Conservation (phyloP, 192 early-diverging fungal genomes). For the Linnemannia schmuckeri region DNA sequence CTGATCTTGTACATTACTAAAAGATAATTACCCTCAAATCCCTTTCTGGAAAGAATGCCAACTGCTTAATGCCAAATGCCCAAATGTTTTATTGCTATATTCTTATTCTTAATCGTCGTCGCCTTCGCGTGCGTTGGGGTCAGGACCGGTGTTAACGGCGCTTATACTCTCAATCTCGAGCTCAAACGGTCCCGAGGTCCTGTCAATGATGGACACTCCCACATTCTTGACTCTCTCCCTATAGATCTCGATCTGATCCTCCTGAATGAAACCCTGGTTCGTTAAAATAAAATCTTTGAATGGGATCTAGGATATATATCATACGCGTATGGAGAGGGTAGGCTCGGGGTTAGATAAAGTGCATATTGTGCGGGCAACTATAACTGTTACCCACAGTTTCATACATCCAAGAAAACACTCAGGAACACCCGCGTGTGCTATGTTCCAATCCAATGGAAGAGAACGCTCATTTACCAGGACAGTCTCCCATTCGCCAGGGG, state of each 20-base stretch:
- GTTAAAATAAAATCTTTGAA: slow-evolving; percentile 95
- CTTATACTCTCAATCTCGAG: slow-evolving; percentile 94
- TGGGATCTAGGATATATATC: slow-evolving; percentile 73
- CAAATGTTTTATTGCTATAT: background rate
- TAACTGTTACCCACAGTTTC: background rate
- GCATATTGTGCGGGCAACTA: background rate
- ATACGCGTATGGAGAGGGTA: background rate
- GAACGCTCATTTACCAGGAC: slow-evolving; percentile 70
- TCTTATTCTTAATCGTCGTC: slow-evolving; percentile 22
- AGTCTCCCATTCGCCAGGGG: slow-evolving; percentile 93
- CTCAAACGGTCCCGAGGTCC: slow-evolving; percentile 85
- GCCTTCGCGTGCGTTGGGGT: slow-evolving; percentile 61
- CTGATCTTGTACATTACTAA: background rate
- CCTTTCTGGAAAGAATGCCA: background rate
- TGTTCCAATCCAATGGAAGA: background rate
- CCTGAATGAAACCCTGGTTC: slow-evolving; percentile 87
- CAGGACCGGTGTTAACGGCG: slow-evolving; percentile 89
- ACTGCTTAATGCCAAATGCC: background rate
- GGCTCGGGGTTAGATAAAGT: background rate
- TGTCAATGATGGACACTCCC: slow-evolving; percentile 88
- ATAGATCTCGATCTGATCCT: slow-evolving; percentile 88
- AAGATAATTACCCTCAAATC: background rate
- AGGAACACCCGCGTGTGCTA: background rate
- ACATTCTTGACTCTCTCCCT: slow-evolving; percentile 89
- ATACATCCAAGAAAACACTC: background rate